A percentile compares a stretch with the other conserved stretches of the same genome.
These are phyloP conservation scores for Tripterygium wilfordii DNA, from an alignment of 177 flowering plant genomes.

Conservation along the genomic window DNA sequence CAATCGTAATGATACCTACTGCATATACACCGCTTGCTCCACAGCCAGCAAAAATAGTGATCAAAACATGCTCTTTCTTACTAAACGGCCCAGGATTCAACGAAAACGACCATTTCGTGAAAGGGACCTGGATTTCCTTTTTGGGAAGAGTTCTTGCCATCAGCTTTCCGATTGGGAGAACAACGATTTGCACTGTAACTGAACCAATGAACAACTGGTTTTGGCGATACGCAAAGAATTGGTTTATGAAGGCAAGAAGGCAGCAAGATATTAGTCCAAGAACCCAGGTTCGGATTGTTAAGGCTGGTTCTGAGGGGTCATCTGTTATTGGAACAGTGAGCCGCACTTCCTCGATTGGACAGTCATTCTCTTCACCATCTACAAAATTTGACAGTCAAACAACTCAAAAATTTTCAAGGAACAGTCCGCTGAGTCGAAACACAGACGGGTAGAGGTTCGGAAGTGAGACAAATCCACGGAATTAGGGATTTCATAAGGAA, in stretches of 20 bases:
- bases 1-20: conserved; percentile 35
- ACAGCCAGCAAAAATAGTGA: conserved; percentile 53
- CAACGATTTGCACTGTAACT: conserved; percentile 35
- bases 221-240: conserved; percentile 38
- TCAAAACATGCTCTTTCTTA: conserved; percentile 61
- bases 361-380: conserved; percentile 26
- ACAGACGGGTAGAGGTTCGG: too few relatives aligned
- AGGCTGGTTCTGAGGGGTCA: conserved; percentile 21
- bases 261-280: conserved; percentile 36
- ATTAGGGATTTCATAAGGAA: too few relatives aligned
- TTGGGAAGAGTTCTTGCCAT: conserved; percentile 47
- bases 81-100: conserved; percentile 68
- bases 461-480: too few relatives aligned
- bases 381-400: too few relatives aligned
- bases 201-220: conserved; percentile 19
- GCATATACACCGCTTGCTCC: conserved; percentile 48
- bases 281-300: conserved; percentile 53
- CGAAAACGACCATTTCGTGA: conserved; percentile 36
- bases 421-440: too few relatives aligned
- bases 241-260: conserved; percentile 42
- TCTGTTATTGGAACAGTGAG: conserved; percentile 28
- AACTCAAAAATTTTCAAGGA: too few relatives aligned
- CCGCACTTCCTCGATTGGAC: conserved; percentile 34
- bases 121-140: conserved; percentile 21
- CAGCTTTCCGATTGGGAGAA: conserved; percentile 42